These are phyloP conservation scores for Thermoascus crustaceus DNA, from an alignment of 2,329 filamentous ascomycete genomes.

Conservation along the genomic window DNA sequence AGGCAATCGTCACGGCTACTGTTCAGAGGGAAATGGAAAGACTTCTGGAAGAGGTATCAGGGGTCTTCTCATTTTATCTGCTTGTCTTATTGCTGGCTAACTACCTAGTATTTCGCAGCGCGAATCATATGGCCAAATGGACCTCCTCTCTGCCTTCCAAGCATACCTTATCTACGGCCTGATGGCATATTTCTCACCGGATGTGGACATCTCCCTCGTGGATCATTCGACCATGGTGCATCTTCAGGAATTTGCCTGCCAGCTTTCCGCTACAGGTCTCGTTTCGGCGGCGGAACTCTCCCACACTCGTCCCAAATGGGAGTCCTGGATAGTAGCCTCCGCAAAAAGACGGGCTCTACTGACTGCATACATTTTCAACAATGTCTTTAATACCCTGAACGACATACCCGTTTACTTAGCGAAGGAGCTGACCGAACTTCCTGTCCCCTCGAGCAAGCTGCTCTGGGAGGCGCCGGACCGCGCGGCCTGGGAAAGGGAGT, in stretches of 20 bases:
- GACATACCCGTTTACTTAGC: slow-evolving; percentile 42
- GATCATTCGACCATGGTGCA: slow-evolving; percentile 41
- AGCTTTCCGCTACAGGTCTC: slow-evolving; percentile 34
- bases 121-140: slow-evolving; percentile 15
- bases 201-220: slow-evolving; percentile 18
- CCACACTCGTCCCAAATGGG: slow-evolving; percentile 40
- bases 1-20: slow-evolving; percentile 14
- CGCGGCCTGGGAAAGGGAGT: slow-evolving; percentile 36
- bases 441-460: slow-evolving; percentile 32
- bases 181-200: slow-evolving; percentile 38
- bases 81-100: background rate
- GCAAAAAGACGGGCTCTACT: slow-evolving; percentile 47
- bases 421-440: slow-evolving; percentile 40
- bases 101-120: slow-evolving; percentile 5
- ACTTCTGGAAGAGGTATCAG: slow-evolving; percentile 13
- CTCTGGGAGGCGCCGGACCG: slow-evolving; percentile 38
- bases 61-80: background rate
- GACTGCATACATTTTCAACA: slow-evolving; percentile 48
- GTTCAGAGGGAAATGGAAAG: slow-evolving; percentile 20
- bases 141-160: slow-evolving; percentile 42
- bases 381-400: slow-evolving; percentile 38
- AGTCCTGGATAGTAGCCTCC: slow-evolving; percentile 47
- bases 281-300: slow-evolving; percentile 37
- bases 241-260: slow-evolving; percentile 44
- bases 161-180: slow-evolving; percentile 48